A percentile compares a stretch with the other conserved stretches of the same genome.
Conservation (phyloP, 139 green algal species). For the Haematococcus sp. region DNA sequence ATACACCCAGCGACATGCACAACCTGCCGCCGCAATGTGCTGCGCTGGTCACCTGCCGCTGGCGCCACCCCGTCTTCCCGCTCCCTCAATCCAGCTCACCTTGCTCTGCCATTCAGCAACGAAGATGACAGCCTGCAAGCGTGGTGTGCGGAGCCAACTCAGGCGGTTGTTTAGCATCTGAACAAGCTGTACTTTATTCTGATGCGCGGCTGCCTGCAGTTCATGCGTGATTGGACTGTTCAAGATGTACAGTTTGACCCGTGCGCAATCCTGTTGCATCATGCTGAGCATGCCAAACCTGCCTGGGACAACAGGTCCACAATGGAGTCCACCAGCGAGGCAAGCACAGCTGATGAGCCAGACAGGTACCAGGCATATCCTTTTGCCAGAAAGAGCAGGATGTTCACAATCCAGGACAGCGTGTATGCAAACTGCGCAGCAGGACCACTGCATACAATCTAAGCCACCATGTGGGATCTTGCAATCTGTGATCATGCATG, state of each 20-base stretch:
- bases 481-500: no score
- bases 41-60: neutral
- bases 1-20: neutral
- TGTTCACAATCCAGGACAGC: conserved; percentile 31
- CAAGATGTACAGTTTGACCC: no score
- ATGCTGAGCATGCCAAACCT: no score
- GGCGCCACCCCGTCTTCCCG: neutral
- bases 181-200: no score
- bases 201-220: no score
- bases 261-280: no score
- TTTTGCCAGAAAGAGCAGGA: conserved; percentile 24
- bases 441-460: no score
- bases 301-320: conserved; percentile 67
- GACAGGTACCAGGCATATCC: conserved; percentile 43
- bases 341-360: conserved; percentile 60
- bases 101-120: conserved; percentile 46
- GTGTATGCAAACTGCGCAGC: conserved; percentile 21
- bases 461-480: no score
- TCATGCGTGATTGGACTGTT: no score
- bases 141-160: no score
- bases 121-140: no score
- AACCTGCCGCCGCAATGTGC: neutral
- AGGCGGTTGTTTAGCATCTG: no score
- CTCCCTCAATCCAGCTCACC: neutral
- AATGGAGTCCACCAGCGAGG: conserved; percentile 57